Percentiles rank a stretch among this genome's conserved stretches.
Evolutionary conservation across 1,284 basidiomycete genomes (phyloP).

Genomic region (Polyporus tsugae): DNA sequence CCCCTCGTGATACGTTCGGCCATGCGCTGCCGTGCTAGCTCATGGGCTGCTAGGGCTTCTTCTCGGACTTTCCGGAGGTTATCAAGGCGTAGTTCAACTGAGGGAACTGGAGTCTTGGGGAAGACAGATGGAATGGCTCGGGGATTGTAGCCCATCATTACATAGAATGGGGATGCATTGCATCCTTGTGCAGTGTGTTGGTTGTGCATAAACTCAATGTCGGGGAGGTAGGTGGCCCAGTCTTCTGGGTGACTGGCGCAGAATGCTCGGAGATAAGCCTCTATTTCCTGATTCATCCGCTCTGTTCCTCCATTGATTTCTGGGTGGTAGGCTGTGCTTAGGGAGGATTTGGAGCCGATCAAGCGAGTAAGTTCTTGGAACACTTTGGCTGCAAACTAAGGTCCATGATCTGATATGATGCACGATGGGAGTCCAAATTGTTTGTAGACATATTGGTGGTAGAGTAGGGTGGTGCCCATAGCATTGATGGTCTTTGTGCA

Average conservation of each 20-base stretch:
- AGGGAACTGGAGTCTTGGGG: neutral
- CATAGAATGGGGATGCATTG: constrained; percentile 40
- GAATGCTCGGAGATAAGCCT: constrained; percentile 32
- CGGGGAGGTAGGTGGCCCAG: constrained; percentile 39
- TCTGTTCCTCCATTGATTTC: constrained; percentile 44
- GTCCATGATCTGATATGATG: constrained; percentile 46
- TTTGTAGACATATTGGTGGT: constrained; percentile 23
- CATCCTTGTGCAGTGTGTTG: constrained; percentile 35
- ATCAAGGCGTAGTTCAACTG: neutral
- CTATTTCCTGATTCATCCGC: constrained; percentile 40
- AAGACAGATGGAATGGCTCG: neutral
- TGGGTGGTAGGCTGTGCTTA: constrained; percentile 40
- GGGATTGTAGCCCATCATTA: constrained; percentile 13
- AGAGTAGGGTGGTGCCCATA: constrained; percentile 11
- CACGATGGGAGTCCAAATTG: neutral
- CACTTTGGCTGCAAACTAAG: constrained; percentile 44
- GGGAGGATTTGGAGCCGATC: constrained; percentile 27
- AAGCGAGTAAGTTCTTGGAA: constrained; percentile 39
- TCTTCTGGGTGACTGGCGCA: constrained; percentile 40
- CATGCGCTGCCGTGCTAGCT: constrained; percentile 6
- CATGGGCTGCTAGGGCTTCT: constrained; percentile 1
- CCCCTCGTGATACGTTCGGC: neutral
- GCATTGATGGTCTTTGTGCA: constrained; percentile 29
- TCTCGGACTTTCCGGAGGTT: neutral
- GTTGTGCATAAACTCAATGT: constrained; percentile 39